Evolutionary conservation across 495 filamentous ascomycete genomes (phyloP).

Genomic region (Penicillium odoratum): DNA sequence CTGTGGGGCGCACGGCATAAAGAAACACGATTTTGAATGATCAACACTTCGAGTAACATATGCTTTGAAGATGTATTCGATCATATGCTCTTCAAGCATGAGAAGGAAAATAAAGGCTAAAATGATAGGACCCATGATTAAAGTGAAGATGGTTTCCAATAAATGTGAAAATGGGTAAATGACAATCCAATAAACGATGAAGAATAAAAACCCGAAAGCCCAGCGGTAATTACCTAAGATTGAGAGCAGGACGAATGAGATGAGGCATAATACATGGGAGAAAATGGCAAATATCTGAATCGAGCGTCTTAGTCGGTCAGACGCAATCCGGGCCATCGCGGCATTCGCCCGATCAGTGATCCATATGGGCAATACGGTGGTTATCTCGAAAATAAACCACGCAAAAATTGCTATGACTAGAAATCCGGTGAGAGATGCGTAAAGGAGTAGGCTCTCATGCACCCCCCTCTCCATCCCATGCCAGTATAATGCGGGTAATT

Average conservation of each 20-base stretch:
- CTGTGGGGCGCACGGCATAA: slow-evolving; percentile 14
- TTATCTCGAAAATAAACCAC: not conserved
- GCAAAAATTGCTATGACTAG: not conserved
- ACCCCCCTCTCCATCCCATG: not conserved
- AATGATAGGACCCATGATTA: too few species aligned
- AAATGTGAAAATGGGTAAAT: too few species aligned
- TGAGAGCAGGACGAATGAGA: too few species aligned
- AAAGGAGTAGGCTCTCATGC: not conserved
- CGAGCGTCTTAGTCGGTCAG: too few species aligned
- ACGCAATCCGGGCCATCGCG: too few species aligned
- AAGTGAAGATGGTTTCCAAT: too few species aligned
- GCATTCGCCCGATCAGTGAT: not conserved
- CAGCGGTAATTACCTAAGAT: too few species aligned
- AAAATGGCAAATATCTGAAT: too few species aligned
- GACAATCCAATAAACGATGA: too few species aligned
- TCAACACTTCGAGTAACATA: not conserved
- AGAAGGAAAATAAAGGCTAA: not conserved
- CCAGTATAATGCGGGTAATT: not conserved
- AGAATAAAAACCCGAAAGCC: too few species aligned
- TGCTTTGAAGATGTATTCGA: not conserved
- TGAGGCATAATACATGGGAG: too few species aligned
- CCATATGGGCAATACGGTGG: not conserved
- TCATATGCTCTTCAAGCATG: not conserved
- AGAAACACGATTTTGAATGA: slow-evolving; percentile 6
- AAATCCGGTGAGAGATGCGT: not conserved